Evolutionary conservation across 306 rosid genomes (phyloP), one percentile per base, ranked within the genome.

Genomic region (Cucumis hystrix): DNA sequence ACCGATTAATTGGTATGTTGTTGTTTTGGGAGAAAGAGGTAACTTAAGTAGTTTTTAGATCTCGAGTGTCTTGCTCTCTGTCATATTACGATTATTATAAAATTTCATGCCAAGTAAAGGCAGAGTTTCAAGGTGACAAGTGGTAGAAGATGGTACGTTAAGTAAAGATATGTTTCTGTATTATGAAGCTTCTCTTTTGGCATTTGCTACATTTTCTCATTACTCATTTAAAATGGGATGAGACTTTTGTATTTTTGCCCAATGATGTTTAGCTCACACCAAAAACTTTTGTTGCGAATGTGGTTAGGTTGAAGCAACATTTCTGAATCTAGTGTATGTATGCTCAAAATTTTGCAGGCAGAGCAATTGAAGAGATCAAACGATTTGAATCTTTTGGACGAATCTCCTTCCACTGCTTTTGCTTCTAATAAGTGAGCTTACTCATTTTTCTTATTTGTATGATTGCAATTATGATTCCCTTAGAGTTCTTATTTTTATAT

Each of bases 361-460:
- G 91, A 88, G 74, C 90, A 88, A 76, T 78, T 87, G 80, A 83
- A 85, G 85, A 80, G 82, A 67, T 57, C 10, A 11, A 79, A 80
- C 78, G 39, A 59, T 61, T 35, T 65, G 55, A 87, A 81, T 77
- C 69, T 78, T 17, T 40, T 79, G 40, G 87, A 86, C 54, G 87
- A 84, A 80, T 84, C 91, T 79, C 74, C 82, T 16, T 79, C 84
- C 49, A 37, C 81, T 41, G 76, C 60, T 74, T 54, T 80, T 77
- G 83, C 76, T 67, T 76, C 82, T 52, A 25, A 79, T 63, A 79
- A 54, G 91, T 80, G 67, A 65, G 83, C 79, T 76, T 59, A 37
- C 41, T 17, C 33, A 21, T 47, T 14, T 70, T 58, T 52, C 17
- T 79, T 83, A 66, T 69, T 60, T 52, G 70, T 30, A 12, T 76